Percentiles rank a stretch among this genome's conserved stretches.
Conservation (phyloP, 2,329 filamentous ascomycete genomes). For the Fonsecaea monophora region DNA sequence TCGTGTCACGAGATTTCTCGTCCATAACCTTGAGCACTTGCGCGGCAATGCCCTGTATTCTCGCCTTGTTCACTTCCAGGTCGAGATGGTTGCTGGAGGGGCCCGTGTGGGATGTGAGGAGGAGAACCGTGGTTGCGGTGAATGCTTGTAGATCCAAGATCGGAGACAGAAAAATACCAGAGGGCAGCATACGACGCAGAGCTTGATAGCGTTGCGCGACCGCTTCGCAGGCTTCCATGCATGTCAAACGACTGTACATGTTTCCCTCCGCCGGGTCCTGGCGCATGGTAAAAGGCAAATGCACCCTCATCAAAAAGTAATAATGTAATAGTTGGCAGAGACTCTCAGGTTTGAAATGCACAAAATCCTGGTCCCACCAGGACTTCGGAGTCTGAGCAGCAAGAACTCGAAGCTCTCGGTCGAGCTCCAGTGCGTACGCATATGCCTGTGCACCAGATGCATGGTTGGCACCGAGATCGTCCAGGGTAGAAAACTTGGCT, state of each 20-base stretch:
- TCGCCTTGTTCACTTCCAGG: constrained; percentile 17
- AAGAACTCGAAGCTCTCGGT: constrained; percentile 27
- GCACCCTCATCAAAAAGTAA: constrained; percentile 28
- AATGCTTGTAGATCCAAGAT: constrained; percentile 32
- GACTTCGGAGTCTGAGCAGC: constrained; percentile 19
- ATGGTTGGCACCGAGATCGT: constrained; percentile 15
- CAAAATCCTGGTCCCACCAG: constrained; percentile 24
- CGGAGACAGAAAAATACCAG: constrained; percentile 27
- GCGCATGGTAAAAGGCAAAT: constrained; percentile 29
- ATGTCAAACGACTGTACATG: constrained; percentile 27
- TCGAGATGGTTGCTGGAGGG: constrained; percentile 6
- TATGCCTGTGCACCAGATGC: constrained; percentile 22
- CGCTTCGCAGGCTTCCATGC: constrained; percentile 29
- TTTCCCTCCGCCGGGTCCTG: constrained; percentile 17
- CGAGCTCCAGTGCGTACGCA: constrained; percentile 26
- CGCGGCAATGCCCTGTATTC: constrained; percentile 17
- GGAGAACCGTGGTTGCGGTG: constrained; percentile 29
- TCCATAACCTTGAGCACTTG: constrained; percentile 28
- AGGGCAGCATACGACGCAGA: constrained; percentile 23
- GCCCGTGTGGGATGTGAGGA: constrained; percentile 27
- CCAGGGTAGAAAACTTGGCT: constrained; percentile 21
- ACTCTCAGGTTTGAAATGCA: constrained; percentile 11
- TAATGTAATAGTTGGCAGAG: constrained; percentile 28
- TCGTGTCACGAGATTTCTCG: constrained; percentile 20
- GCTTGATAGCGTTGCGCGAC: constrained; percentile 28